phyloP scores from a whole-genome alignment of 148 eudicot genomes.

The Rhododendron ovatum region DNA sequence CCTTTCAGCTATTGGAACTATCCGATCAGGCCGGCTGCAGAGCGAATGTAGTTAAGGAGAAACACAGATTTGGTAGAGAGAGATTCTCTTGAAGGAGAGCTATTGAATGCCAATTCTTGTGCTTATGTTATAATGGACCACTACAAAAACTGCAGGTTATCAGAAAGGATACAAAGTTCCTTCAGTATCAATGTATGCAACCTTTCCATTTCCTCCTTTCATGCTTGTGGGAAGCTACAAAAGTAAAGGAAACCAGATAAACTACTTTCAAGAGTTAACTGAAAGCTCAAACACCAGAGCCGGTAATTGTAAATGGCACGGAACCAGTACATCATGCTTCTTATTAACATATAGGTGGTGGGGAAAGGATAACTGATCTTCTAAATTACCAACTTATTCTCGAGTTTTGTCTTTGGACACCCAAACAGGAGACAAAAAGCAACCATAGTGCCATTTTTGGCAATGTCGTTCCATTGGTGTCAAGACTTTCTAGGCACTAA shows the following conservation, averaged over 20 bases:
- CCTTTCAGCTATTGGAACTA: constrained; percentile 95
- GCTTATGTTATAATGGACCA: neutral
- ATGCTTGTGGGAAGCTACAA: constrained; percentile 83
- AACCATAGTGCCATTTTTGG: neutral
- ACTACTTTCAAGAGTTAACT: neutral
- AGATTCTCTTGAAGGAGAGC: neutral
- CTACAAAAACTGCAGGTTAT: neutral
- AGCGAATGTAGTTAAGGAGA: constrained; percentile 32
- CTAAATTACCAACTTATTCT: neutral
- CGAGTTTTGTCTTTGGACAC: neutral
- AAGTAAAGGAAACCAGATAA: neutral
- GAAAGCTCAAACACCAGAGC: neutral
- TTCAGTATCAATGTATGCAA: constrained; percentile 94
- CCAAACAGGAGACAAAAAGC: neutral
- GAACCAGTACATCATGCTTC: neutral
- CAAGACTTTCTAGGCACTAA: neutral
- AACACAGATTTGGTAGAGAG: neutral
- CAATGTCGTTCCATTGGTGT: neutral
- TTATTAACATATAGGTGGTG: neutral
- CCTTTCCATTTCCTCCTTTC: constrained; percentile 95
- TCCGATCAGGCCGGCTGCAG: constrained; percentile 86
- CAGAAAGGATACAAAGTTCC: constrained; percentile 92
- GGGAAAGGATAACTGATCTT: neutral
- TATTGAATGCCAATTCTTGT: neutral
- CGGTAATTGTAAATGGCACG: neutral